A percentile compares a stretch with the other conserved stretches of the same genome.
Conservation (phyloP, 2,329 filamentous ascomycete genomes). For the Fusarium sp. region DNA sequence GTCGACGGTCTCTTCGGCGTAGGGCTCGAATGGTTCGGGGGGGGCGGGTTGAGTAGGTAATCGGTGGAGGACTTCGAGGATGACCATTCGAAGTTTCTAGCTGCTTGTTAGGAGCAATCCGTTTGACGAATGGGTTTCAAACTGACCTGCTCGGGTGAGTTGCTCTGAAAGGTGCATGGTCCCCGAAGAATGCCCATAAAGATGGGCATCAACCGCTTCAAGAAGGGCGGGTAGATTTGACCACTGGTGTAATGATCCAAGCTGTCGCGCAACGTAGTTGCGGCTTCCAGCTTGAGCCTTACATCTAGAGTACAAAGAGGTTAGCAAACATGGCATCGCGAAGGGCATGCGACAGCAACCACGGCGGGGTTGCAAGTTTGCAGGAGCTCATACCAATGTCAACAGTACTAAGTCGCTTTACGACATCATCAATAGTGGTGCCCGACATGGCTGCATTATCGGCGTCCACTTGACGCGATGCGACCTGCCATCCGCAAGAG, state of each 20-base stretch:
- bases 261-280: constrained; percentile 89
- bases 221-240: constrained; percentile 82
- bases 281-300: constrained; percentile 85
- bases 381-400: constrained; percentile 64
- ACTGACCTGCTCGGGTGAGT: constrained; percentile 87
- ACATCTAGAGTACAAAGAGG: constrained; percentile 70
- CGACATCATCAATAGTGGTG: constrained; percentile 73
- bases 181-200: constrained; percentile 89
- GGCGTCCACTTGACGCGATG: constrained; percentile 56
- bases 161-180: constrained; percentile 91
- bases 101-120: constrained; percentile 33
- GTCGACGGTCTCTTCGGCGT: constrained; percentile 90
- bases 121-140: not conserved
- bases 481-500: constrained; percentile 55
- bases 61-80: constrained; percentile 94
- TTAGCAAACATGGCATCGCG: constrained; percentile 14
- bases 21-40: constrained; percentile 86
- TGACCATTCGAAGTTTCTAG: constrained; percentile 89
- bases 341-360: constrained; percentile 41
- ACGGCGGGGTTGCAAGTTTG: constrained; percentile 25
- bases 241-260: constrained; percentile 90
- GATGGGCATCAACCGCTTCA: constrained; percentile 90
- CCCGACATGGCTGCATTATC: constrained; percentile 72
- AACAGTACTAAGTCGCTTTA: constrained; percentile 70
- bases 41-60: constrained; percentile 80